Conservation (phyloP, 352 stramenopile species). For the Phytophthora niederhauseri region DNA sequence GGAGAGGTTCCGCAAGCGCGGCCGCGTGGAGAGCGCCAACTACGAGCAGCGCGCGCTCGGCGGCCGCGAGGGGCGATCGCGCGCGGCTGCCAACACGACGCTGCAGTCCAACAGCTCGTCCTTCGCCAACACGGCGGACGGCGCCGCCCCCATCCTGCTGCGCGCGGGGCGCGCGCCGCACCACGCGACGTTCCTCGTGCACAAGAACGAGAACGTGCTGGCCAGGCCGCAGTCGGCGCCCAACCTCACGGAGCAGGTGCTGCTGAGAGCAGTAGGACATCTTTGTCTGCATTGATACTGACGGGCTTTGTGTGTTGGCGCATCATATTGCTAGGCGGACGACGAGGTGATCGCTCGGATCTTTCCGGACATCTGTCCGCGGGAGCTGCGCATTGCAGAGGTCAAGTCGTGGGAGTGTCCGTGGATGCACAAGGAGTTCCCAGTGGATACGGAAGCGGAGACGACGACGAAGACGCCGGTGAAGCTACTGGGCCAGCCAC, state of each 20-base stretch:
- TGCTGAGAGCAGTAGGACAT: not conserved
- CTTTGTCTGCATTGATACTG: conserved; percentile 6
- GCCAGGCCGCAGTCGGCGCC: conserved; percentile 26
- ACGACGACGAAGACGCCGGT: not conserved
- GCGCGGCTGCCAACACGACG: not conserved
- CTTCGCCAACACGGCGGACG: conserved; percentile 27
- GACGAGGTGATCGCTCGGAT: conserved; percentile 68
- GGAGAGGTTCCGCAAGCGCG: conserved; percentile 65
- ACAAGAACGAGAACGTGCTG: conserved; percentile 13
- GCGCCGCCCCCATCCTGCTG: conserved; percentile 13
- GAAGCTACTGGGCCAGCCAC: conserved; percentile 4
- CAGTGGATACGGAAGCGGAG: conserved; percentile 15
- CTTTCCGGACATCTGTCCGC: conserved; percentile 81
- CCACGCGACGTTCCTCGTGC: conserved; percentile 27
- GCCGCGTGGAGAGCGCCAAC: conserved; percentile 68
- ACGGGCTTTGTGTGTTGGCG: conserved; percentile 8
- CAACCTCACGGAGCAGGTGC: conserved; percentile 36
- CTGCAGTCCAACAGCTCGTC: conserved; percentile 23
- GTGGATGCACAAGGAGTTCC: conserved; percentile 67
- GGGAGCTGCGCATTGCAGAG: conserved; percentile 81
- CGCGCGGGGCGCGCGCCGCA: conserved; percentile 11
- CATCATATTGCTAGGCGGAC: conserved; percentile 31
- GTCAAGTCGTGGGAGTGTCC: conserved; percentile 80
- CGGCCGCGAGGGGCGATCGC: not conserved
- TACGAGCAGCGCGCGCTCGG: conserved; percentile 32